These are phyloP conservation scores for Vicia sativa DNA, from an alignment of 306 rosid species.

Conservation along the genomic window DNA sequence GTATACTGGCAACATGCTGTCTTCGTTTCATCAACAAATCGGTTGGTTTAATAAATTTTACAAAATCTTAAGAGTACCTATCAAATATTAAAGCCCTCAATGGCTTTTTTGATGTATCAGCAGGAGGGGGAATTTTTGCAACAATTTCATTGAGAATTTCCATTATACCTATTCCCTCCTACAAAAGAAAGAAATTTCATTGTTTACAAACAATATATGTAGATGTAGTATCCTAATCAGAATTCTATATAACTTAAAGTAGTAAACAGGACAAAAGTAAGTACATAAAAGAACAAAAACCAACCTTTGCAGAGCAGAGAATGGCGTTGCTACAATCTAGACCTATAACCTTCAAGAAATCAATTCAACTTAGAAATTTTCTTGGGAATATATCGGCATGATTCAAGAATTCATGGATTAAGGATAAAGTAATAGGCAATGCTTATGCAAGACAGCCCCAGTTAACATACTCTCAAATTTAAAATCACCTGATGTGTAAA, in stretches of 20 bases:
- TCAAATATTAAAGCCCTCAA: slow-evolving; percentile 89
- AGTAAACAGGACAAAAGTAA: slow-evolving; percentile 16
- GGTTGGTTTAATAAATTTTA: slow-evolving; percentile 16
- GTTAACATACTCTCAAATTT: slow-evolving; percentile 29
- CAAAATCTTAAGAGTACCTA: slow-evolving; percentile 50
- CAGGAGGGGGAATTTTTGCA: slow-evolving; percentile 79
- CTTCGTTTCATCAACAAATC: slow-evolving; percentile 28
- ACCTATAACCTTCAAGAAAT: slow-evolving; percentile 70
- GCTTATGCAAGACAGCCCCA: slow-evolving; percentile 25
- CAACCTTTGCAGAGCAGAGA: slow-evolving; percentile 88
- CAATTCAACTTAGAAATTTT: slow-evolving; percentile 29
- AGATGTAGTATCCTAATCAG: neutral
- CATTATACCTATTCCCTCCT: slow-evolving; percentile 87
- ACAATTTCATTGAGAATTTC: slow-evolving; percentile 82
- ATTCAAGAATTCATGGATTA: slow-evolving; percentile 19
- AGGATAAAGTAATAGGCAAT: slow-evolving; percentile 25
- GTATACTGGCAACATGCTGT: slow-evolving; percentile 21
- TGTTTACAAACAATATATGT: slow-evolving; percentile 18
- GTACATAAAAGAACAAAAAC: slow-evolving; percentile 37
- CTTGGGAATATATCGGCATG: slow-evolving; percentile 7
- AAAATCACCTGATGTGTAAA: slow-evolving; percentile 1
- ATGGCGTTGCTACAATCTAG: slow-evolving; percentile 87
- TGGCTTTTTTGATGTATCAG: slow-evolving; percentile 65
- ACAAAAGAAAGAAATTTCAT: slow-evolving; percentile 37
- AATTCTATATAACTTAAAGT: slow-evolving; percentile 24